A percentile compares a stretch with the other conserved stretches of the same genome.
Evolutionary conservation across 306 rosid species (phyloP).

Genomic region (Malus domestica): ASM211411v1 NC_041803.1:27482001-27482500

Average conservation of each 20-base stretch:
- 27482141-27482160: background rate
- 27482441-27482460: too few species aligned
- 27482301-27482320: background rate
- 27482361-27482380: too few species aligned
- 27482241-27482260: background rate
- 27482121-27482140: slow-evolving; percentile 16
- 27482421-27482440: too few species aligned
- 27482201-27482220: background rate
- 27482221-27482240: slow-evolving; percentile 17
- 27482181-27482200: background rate
- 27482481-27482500: too few species aligned
- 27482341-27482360: too few species aligned
- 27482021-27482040: background rate
- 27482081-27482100: slow-evolving; percentile 43
- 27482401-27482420: too few species aligned
- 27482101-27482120: slow-evolving; percentile 42
- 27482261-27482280: slow-evolving; percentile 20
- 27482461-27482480: too few species aligned
- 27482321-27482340: too few species aligned
- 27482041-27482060: background rate
- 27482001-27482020: slow-evolving; percentile 28
- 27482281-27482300: slow-evolving; percentile 14
- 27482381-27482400: too few species aligned
- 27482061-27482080: slow-evolving; percentile 24
- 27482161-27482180: slow-evolving; percentile 2